Conservation (phyloP, 495 filamentous ascomycete species). For the Hypoxylon fuscum region DNA sequence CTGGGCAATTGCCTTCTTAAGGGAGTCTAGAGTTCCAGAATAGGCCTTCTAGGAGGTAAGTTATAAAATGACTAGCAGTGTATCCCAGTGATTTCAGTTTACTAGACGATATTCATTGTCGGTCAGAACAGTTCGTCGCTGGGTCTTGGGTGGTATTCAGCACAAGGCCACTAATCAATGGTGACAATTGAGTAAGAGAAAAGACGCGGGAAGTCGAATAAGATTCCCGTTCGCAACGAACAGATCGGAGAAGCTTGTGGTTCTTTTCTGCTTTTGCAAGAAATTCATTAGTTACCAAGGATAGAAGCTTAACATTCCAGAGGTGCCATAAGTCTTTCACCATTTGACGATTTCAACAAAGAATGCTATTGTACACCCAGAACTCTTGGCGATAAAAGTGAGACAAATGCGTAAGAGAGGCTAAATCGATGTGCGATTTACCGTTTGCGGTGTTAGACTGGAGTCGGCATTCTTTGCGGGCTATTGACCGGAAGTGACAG, state of each 20-base stretch:
- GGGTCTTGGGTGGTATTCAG: slow-evolving; percentile 9
- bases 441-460: slow-evolving; percentile 39
- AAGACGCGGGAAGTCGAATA: slow-evolving; percentile 16
- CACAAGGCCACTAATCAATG: background rate
- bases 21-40: background rate
- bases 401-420: slow-evolving; percentile 34
- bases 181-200: slow-evolving; percentile 22
- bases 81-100: slow-evolving; percentile 10
- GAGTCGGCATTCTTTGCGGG: slow-evolving; percentile 30
- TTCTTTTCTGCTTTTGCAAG: slow-evolving; percentile 35
- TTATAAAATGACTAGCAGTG: slow-evolving; percentile 3
- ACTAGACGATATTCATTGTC: slow-evolving; percentile 20
- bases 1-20: background rate
- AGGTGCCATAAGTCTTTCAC: slow-evolving; percentile 29
- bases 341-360: slow-evolving; percentile 41
- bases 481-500: slow-evolving; percentile 11
- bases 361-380: slow-evolving; percentile 35
- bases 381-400: slow-evolving; percentile 10
- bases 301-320: slow-evolving; percentile 38
- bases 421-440: slow-evolving; percentile 3
- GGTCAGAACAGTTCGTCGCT: slow-evolving; percentile 13
- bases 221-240: slow-evolving; percentile 21
- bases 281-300: slow-evolving; percentile 26
- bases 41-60: slow-evolving; percentile 2
- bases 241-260: slow-evolving; percentile 4